Evolutionary conservation across 371 early-diverging fungal species (phyloP).

Genomic region (Mortierella sp.): DNA sequence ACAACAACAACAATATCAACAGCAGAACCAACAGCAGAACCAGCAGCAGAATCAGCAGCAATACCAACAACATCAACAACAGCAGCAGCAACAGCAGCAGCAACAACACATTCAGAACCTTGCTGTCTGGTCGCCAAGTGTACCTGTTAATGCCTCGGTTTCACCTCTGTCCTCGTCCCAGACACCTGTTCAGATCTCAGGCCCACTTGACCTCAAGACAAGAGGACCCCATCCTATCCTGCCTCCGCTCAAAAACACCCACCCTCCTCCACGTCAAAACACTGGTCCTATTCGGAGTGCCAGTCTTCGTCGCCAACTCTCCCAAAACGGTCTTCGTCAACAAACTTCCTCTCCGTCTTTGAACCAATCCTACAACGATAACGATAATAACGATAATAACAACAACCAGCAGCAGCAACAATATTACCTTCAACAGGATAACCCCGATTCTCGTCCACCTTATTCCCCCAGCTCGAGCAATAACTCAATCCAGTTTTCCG

Average conservation of each 20-base stretch:
- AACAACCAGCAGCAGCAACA: not conserved
- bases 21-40: constrained; percentile 2
- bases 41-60: constrained; percentile 20
- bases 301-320: constrained; percentile 41
- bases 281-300: constrained; percentile 25
- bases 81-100: constrained; percentile 29
- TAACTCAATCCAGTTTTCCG: constrained; percentile 16
- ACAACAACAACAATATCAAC: constrained; percentile 1
- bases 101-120: constrained; percentile 27
- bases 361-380: constrained; percentile 30
- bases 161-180: constrained; percentile 22
- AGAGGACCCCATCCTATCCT: constrained; percentile 34
- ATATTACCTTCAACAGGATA: constrained; percentile 7
- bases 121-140: constrained; percentile 50
- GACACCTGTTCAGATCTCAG: constrained; percentile 35
- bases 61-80: constrained; percentile 24
- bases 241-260: constrained; percentile 43
- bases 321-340: constrained; percentile 32
- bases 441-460: constrained; percentile 10
- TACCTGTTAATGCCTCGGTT: constrained; percentile 27
- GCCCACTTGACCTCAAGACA: constrained; percentile 56
- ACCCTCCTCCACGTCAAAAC: constrained; percentile 32
- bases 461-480: constrained; percentile 11
- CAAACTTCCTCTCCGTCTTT: constrained; percentile 11
- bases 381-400: not conserved